Conservation (phyloP, 345 rosid genomes). For the Gossypium longicalyx region DNA sequence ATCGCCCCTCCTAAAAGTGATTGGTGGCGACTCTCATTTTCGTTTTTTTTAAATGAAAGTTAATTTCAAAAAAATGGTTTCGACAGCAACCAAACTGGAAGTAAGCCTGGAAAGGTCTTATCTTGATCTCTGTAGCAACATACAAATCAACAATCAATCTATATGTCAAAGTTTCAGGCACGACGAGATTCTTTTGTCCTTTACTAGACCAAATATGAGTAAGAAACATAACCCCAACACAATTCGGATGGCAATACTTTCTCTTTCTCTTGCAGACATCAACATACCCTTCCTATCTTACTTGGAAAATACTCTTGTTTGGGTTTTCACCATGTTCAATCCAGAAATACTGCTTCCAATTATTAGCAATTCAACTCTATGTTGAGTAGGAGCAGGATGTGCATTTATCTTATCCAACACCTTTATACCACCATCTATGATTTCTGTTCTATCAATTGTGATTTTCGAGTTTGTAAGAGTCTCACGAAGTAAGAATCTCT, state of each 20-base stretch:
- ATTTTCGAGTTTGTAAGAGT: neutral
- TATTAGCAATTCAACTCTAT: slow-evolving; percentile 28
- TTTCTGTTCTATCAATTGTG: neutral
- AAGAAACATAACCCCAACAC: too few relatives aligned
- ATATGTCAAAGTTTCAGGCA: slow-evolving; percentile 79
- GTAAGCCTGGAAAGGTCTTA: slow-evolving; percentile 84
- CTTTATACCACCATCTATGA: neutral
- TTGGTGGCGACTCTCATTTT: too few relatives aligned
- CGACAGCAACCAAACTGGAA: slow-evolving; percentile 42
- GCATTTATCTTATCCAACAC: neutral
- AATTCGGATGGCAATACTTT: too few relatives aligned
- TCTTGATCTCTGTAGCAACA: slow-evolving; percentile 59
- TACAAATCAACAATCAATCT: slow-evolving; percentile 60
- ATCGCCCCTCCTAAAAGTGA: too few relatives aligned
- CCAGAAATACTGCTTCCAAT: slow-evolving; percentile 19
- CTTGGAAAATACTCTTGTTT: too few relatives aligned
- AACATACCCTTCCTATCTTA: too few relatives aligned
- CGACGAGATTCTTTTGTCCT: slow-evolving; percentile 57
- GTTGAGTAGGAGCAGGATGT: slow-evolving; percentile 15
- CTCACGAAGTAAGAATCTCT: too few relatives aligned
- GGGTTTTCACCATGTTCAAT: neutral
- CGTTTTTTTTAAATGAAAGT: too few relatives aligned
- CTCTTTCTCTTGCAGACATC: too few relatives aligned
- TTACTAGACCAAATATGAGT: slow-evolving; percentile 58
- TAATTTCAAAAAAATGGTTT: too few relatives aligned